phyloP scores from a whole-genome alignment of 768 basidiomycete species.

The Panaeolus papilionaceus region DNA sequence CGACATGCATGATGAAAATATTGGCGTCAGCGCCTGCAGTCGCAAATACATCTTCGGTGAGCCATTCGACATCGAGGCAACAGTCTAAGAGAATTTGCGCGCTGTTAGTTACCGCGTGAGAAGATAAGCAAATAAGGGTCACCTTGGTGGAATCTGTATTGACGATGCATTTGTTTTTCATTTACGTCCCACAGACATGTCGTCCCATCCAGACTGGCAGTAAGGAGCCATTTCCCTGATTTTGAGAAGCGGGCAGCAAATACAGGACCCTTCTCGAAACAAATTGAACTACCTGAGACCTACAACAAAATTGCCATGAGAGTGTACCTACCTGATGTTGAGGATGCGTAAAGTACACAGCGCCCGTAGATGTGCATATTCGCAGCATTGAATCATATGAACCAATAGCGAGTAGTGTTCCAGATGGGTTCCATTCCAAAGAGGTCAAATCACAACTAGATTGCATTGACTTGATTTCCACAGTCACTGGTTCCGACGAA shows the following conservation, averaged over 20 bases:
- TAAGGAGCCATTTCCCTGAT: constrained; percentile 73
- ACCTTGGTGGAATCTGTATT: constrained; percentile 75
- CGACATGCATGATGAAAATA: constrained; percentile 66
- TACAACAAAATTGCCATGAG: constrained; percentile 9
- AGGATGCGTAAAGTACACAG: constrained; percentile 63
- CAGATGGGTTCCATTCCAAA: constrained; percentile 79
- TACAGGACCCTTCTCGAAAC: constrained; percentile 72
- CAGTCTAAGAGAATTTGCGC: constrained; percentile 52
- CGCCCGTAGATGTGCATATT: constrained; percentile 66
- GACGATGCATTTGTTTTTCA: constrained; percentile 62
- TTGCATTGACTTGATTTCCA: constrained; percentile 56
- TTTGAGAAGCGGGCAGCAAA: constrained; percentile 81
- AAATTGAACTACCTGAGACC: constrained; percentile 33
- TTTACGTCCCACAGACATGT: constrained; percentile 81
- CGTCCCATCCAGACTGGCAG: constrained; percentile 80
- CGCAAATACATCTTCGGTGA: constrained; percentile 72
- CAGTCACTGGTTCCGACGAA: constrained; percentile 44
- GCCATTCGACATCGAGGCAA: constrained; percentile 84
- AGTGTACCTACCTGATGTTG: constrained; percentile 65
- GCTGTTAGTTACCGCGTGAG: constrained; percentile 16
- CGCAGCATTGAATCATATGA: constrained; percentile 79
- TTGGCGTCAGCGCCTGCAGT: constrained; percentile 75
- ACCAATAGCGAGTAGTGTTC: constrained; percentile 76
- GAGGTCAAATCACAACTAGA: constrained; percentile 72
- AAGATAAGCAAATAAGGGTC: constrained; percentile 23